Evolutionary conservation across 2,329 filamentous ascomycete species (phyloP), one percentile per base, ranked within the genome.

Genomic region (Herpotrichia juniperi): DNA sequence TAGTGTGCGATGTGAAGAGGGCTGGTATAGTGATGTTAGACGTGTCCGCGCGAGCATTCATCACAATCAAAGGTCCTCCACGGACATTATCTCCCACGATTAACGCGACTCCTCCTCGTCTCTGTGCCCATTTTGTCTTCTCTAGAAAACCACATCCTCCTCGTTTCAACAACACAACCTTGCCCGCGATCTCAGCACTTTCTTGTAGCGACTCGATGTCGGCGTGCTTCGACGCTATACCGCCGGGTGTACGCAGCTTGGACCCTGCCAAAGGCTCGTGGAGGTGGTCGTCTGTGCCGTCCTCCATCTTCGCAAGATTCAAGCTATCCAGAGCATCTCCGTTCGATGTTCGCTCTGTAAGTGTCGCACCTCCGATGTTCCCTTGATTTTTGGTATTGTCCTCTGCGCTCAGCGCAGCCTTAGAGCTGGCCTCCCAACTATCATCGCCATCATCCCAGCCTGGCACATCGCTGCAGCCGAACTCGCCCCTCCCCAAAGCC

Each of bases 21-120:
- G 94, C 91, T 1, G 94, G 93, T 48, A 99, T 97, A 0, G 91
- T 91, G 59, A 97, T 85, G 66, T 97, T 96, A 28, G 93, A 96
- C 3, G 93, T 96, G 69, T 97, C 93, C 31, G 93, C 94, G 66
- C 90, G 87, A n/a, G 94, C 94, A 73, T 96, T 97, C 94, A 99
- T 99, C 63, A 96, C 94, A 45, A 97, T 90, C 55, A 99, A 78
- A 30, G 89, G 89, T 3, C 92, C 93, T 39, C 93, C 93, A 55
- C 90, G 89, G 51, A 90, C 88, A 72, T 97, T 90, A 72, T 99
- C 94, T 22, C 94, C 94, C 2, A 99, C 93, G 59, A 99, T 96
- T 54, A 99, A 80, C 30, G 91, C 94, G 53, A 92, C 83, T 17
- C 89, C 94, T 21, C 94, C 94, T 67, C 94, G 85, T 55, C 92